Conservation (phyloP, 2,329 filamentous ascomycete genomes). For the Nothopassalora personata region DNA sequence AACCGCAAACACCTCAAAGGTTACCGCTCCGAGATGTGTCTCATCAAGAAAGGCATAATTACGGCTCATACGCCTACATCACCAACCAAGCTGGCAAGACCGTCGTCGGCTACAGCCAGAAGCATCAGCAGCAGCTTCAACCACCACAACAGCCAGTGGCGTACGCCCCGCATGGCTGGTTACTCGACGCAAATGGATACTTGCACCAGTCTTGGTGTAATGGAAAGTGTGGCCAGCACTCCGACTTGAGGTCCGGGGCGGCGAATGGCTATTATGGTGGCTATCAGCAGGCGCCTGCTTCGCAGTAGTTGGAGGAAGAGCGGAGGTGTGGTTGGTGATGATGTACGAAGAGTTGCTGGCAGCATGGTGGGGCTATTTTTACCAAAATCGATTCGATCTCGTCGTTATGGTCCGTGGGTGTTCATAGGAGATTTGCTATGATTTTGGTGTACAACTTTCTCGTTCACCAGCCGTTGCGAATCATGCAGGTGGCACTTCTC, state of each 20-base stretch:
- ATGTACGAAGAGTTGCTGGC: too few relatives aligned
- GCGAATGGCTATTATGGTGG: neutral
- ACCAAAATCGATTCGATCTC: too few relatives aligned
- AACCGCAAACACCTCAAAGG: neutral
- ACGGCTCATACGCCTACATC: conserved; percentile 6
- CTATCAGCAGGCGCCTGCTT: neutral
- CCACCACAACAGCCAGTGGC: neutral
- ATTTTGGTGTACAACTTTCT: too few relatives aligned
- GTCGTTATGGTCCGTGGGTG: too few relatives aligned
- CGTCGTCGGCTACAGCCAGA: neutral
- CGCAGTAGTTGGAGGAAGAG: too few relatives aligned
- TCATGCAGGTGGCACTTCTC: too few relatives aligned
- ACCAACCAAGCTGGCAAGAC: conserved; percentile 4
- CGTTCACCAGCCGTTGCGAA: too few relatives aligned
- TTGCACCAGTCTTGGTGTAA: conserved; percentile 7
- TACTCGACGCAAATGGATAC: conserved; percentile 1
- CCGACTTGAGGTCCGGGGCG: neutral
- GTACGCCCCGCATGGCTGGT: neutral
- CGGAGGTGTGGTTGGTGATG: too few relatives aligned
- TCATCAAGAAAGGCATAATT: conserved; percentile 12
- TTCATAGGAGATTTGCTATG: too few relatives aligned
- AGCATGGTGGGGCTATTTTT: too few relatives aligned
- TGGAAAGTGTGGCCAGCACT: conserved; percentile 3
- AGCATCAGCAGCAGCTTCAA: conserved; percentile 1
- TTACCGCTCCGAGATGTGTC: neutral